Percentiles rank a stretch among this genome's conserved stretches.
Evolutionary conservation across 768 basidiomycete genomes (phyloP).

Genomic region (Rhodotorula paludigena): DNA sequence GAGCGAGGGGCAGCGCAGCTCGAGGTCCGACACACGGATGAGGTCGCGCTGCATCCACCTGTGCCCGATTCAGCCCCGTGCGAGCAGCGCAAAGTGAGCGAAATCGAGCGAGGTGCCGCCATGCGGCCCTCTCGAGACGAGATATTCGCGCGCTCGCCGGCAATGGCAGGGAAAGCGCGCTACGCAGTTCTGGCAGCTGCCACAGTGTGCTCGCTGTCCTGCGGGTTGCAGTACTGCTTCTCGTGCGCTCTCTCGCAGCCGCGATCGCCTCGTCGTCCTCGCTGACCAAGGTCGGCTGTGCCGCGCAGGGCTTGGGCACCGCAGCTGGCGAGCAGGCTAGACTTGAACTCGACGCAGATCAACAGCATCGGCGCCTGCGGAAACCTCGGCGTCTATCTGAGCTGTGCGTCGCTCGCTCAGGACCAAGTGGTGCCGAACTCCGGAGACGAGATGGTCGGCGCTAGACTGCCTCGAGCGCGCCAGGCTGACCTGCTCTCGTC

Average conservation of each 20-base stretch:
- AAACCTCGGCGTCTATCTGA: slow-evolving; percentile 35
- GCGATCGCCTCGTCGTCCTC: too few species aligned
- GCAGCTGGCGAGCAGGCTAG: slow-evolving; percentile 14
- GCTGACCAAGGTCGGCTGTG: not conserved
- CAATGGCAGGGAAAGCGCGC: not conserved
- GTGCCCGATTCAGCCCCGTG: too few species aligned
- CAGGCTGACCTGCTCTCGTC: too few species aligned
- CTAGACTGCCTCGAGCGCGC: too few species aligned
- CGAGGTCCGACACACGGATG: slow-evolving; percentile 46
- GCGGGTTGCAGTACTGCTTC: slow-evolving; percentile 31
- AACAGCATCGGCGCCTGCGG: slow-evolving; percentile 26
- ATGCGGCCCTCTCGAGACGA: too few species aligned
- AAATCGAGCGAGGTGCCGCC: too few species aligned
- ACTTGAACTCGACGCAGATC: slow-evolving; percentile 13
- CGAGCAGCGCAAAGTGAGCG: too few species aligned
- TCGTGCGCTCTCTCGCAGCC: not conserved
- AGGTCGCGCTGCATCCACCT: slow-evolving; percentile 36
- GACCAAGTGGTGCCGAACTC: not conserved
- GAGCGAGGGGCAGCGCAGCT: slow-evolving; percentile 45
- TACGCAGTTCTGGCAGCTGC: not conserved
- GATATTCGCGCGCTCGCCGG: too few species aligned
- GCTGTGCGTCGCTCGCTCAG: not conserved
- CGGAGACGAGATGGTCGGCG: too few species aligned
- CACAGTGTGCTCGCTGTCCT: slow-evolving; percentile 6
- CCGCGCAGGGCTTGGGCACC: slow-evolving; percentile 25